Evolutionary conservation across 2,329 filamentous ascomycete genomes (phyloP).

Genomic region (Apiospora aurea): DNA sequence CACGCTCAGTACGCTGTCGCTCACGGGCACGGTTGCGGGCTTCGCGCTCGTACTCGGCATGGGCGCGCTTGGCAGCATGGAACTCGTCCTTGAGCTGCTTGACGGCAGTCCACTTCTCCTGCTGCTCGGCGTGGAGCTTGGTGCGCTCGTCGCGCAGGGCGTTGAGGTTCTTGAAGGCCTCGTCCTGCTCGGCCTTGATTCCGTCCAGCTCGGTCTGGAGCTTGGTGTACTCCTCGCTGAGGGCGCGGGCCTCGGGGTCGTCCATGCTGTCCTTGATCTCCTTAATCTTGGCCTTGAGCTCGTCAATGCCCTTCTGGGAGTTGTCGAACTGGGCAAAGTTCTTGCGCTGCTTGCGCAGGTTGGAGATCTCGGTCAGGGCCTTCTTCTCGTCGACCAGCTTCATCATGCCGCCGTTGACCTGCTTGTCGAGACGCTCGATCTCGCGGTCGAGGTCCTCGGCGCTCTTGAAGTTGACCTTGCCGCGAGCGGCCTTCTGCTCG

Average conservation of each 20-base stretch:
- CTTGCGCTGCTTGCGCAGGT: constrained; percentile 88
- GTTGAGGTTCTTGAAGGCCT: constrained; percentile 87
- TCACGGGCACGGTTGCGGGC: constrained; percentile 78
- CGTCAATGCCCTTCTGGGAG: constrained; percentile 86
- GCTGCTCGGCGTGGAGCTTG: constrained; percentile 83
- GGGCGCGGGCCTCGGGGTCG: constrained; percentile 87
- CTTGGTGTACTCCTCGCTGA: constrained; percentile 84
- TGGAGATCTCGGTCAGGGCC: constrained; percentile 82
- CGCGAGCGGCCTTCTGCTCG: constrained; percentile 86
- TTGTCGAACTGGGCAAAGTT: constrained; percentile 86
- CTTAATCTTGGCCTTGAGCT: constrained; percentile 85
- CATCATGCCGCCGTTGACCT: constrained; percentile 89
- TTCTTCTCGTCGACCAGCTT: constrained; percentile 98
- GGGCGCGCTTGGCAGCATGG: constrained; percentile 83
- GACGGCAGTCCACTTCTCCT: constrained; percentile 83
- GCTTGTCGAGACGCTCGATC: constrained; percentile 80
- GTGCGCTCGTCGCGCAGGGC: constrained; percentile 84
- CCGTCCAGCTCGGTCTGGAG: constrained; percentile 87
- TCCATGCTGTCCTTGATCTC: constrained; percentile 89
- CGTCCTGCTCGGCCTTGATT: constrained; percentile 92
- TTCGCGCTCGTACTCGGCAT: constrained; percentile 82
- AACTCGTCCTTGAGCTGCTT: constrained; percentile 91
- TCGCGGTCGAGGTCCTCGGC: constrained; percentile 86
- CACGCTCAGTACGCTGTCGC: constrained; percentile 81
- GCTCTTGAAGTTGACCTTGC: constrained; percentile 84